Evolutionary conservation across 139 green algal species (phyloP).

Genomic region (Chlorella sp.): DNA sequence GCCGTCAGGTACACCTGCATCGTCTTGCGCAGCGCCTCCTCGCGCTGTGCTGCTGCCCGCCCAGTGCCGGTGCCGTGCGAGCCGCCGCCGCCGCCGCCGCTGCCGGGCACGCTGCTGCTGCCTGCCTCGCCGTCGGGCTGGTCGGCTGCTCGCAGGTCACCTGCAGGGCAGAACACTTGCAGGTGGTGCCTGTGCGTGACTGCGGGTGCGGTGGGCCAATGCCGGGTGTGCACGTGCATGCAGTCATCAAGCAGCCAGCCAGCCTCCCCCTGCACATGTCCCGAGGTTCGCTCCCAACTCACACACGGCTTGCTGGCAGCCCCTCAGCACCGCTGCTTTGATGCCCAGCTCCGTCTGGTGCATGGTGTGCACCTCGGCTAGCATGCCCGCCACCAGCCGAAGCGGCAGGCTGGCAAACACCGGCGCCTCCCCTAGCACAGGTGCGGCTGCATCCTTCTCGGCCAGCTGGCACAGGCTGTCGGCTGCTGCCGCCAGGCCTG

Average conservation of each 20-base stretch:
- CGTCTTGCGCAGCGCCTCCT: conserved; percentile 1
- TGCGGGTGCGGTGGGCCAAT: too few species aligned
- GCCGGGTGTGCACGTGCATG: too few species aligned
- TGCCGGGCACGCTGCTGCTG: background rate
- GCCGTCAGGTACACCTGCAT: conserved; percentile 43
- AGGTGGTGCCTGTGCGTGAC: too few species aligned
- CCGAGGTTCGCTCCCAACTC: background rate
- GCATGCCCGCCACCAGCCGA: background rate
- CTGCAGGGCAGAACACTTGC: background rate
- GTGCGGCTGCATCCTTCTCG: background rate
- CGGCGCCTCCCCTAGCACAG: conserved; percentile 18
- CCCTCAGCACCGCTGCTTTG: conserved; percentile 32
- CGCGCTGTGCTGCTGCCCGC: background rate
- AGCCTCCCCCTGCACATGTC: background rate
- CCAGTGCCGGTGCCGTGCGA: background rate
- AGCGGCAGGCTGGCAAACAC: conserved; percentile 40
- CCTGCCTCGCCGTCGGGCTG: background rate
- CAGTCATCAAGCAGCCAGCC: too few species aligned
- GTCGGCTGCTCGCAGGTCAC: background rate
- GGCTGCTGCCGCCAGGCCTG: background rate
- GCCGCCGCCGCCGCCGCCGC: background rate
- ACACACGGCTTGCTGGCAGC: conserved; percentile 24
- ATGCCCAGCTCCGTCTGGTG: conserved; percentile 31
- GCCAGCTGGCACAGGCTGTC: conserved; percentile 5
- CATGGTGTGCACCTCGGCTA: conserved; percentile 20